Percentiles rank a stretch among this genome's conserved stretches.
phyloP scores from a whole-genome alignment of 2,329 filamentous ascomycete species.

The Neonectria faginata region DNA sequence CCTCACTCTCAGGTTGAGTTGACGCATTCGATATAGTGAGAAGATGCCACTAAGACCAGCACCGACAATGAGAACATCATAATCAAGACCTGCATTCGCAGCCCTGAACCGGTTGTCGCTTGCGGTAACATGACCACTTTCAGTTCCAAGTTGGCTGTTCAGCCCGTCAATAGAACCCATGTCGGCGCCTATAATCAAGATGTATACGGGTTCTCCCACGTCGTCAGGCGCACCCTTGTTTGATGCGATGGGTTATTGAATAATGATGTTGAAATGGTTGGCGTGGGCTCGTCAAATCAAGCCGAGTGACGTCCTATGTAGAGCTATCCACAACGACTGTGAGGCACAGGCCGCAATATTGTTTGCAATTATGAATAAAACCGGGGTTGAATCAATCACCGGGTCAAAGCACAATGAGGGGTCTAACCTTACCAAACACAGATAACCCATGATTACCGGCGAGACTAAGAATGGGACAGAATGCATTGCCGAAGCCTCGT shows the following conservation, averaged over 20 bases:
- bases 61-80: constrained; percentile 39
- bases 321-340: not conserved
- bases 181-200: not conserved
- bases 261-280: not conserved
- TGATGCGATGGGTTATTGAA: too few species aligned
- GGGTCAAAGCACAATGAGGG: not conserved
- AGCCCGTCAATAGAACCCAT: not conserved
- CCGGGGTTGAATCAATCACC: not conserved
- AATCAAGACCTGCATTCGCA: constrained; percentile 29
- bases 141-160: not conserved
- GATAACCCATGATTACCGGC: not conserved
- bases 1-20: constrained; percentile 52
- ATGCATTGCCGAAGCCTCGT: not conserved
- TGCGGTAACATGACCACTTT: not conserved
- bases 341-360: not conserved
- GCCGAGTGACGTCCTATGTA: not conserved
- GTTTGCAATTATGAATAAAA: not conserved
- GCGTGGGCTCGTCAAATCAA: not conserved
- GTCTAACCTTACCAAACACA: not conserved
- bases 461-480: not conserved
- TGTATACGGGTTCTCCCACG: not conserved
- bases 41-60: constrained; percentile 55
- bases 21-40: constrained; percentile 54
- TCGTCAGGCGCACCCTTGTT: too few species aligned
- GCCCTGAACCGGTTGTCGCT: not conserved